Evolutionary conservation across 129 eudicot species (phyloP), one percentile per base, ranked within the genome.

Genomic region (Solidago caesia): DNA sequence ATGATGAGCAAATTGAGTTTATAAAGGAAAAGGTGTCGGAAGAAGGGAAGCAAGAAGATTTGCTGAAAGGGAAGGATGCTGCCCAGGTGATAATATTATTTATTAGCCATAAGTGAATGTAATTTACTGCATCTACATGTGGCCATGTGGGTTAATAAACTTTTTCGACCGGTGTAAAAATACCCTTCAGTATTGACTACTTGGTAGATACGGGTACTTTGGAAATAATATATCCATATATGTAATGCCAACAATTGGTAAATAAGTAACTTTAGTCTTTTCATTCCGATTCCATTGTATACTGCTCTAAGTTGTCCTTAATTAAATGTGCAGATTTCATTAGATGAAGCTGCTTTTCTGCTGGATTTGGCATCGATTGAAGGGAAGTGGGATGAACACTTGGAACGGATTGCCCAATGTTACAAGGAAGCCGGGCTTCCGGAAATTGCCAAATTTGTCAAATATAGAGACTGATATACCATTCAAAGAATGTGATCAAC

Each of bases 311-410:
- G n/a, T 71, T 43, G 4, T 15, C 10, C 5, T 25, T 9, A 10
- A 73, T n/a, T 14, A 0, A 29, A 60, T 15, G 10, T 77, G 69
- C 79, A 94, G 99, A 85, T 94, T 80, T 87, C 89, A 15, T 84
- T 94, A 82, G 99, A 94, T 64, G 96, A 91, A 77, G 97, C 96
- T 78, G 99, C 99, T 16, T 94, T 94, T 74, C 85, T 94, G 79
- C 69, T 94, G 84, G 99, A 94, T 72, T 77, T 94, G 81, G 97
- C 99, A 46, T 87, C 97, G 8, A 77, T 91, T 51, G 97, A 94
- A 33, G 99, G 97, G 64, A 76, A 89, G 1, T 94, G 99, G 99
- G 97, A 89, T 77, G 96, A 82, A 49, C 68, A 75, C 2, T 75
- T 79, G 75, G 97, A 83, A 64, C 87, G 97, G 33, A 87, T 94